Conservation (phyloP, 768 basidiomycete genomes). For the Lactifluus subvellereus region DNA sequence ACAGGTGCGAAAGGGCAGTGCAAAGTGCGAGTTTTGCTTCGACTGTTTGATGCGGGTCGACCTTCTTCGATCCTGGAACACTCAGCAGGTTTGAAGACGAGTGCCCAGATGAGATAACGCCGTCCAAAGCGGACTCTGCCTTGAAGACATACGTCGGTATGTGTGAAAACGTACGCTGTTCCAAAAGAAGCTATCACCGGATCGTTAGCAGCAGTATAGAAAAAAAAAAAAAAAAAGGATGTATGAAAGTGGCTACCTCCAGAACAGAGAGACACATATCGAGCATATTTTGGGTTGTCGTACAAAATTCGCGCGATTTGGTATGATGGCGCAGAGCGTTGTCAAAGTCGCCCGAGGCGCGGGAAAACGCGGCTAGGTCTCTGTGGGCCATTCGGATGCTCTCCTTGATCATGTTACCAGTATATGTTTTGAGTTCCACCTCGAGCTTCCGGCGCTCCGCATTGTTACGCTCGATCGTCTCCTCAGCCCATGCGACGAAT, state of each 20-base stretch:
- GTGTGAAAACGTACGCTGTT: constrained; percentile 81
- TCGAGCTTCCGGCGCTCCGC: constrained; percentile 81
- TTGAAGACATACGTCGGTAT: constrained; percentile 92
- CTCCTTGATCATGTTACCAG: constrained; percentile 98
- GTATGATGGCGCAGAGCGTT: constrained; percentile 75
- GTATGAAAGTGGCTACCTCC: constrained; percentile 45
- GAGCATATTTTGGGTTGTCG: constrained; percentile 85
- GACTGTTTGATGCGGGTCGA: constrained; percentile 53
- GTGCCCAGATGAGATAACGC: constrained; percentile 33
- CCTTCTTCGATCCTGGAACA: constrained; percentile 36
- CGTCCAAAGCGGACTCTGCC: constrained; percentile 87
- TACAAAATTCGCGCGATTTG: constrained; percentile 91
- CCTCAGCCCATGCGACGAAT: constrained; percentile 56
- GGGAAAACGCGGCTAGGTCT: constrained; percentile 78
- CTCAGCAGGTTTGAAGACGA: constrained; percentile 21
- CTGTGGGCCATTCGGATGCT: constrained; percentile 92
- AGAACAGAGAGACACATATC: constrained; percentile 86
- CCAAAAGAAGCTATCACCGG: constrained; percentile 61
- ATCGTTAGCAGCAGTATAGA: constrained; percentile 7
- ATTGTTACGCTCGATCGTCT: constrained; percentile 54
- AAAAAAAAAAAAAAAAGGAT: background rate
- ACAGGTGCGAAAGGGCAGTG: constrained; percentile 68
- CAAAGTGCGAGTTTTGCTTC: constrained; percentile 76
- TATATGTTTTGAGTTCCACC: constrained; percentile 90
- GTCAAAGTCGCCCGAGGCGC: constrained; percentile 63